These are phyloP conservation scores for Phyllachora maydis DNA, from an alignment of 2,329 filamentous ascomycete genomes.

Conservation along the genomic window DNA sequence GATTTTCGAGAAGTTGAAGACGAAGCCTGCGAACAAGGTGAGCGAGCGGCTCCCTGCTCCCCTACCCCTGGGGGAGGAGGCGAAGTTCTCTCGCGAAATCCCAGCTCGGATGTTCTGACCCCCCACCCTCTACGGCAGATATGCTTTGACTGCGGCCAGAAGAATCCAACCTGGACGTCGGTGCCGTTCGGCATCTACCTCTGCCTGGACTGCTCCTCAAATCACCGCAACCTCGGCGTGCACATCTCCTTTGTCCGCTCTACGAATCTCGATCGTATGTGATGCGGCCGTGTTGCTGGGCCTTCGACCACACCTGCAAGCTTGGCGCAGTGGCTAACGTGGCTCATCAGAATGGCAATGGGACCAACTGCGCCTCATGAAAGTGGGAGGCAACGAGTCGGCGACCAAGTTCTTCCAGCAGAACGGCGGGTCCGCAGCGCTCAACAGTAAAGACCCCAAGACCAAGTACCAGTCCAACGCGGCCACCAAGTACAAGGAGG, in stretches of 20 bases:
- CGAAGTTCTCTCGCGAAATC: neutral
- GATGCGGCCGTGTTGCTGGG: constrained; percentile 1
- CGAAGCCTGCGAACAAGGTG: constrained; percentile 58
- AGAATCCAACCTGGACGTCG: constrained; percentile 97
- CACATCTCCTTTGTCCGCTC: constrained; percentile 98
- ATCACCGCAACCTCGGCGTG: constrained; percentile 92
- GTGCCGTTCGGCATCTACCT: constrained; percentile 95
- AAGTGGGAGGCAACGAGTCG: constrained; percentile 94
- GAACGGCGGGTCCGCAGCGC: constrained; percentile 80
- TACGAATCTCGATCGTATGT: constrained; percentile 92
- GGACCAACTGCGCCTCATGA: constrained; percentile 94
- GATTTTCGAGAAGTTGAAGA: constrained; percentile 94
- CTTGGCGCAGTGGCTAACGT: constrained; percentile 7
- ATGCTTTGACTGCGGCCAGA: constrained; percentile 95
- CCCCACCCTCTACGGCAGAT: constrained; percentile 30
- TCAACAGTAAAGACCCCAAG: constrained; percentile 92
- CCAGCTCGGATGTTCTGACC: constrained; percentile 6
- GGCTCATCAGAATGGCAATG: constrained; percentile 69
- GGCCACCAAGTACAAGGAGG: constrained; percentile 96
- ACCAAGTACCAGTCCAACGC: constrained; percentile 88
- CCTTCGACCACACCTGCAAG: constrained; percentile 1
- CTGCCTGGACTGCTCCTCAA: constrained; percentile 91
- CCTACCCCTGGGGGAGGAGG: too few relatives aligned
- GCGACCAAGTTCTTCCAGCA: constrained; percentile 97
- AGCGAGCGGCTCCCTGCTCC: too few relatives aligned